Base-by-base conservation (phyloP, 768 basidiomycete species). In the Tremella fuciformis region DNA sequence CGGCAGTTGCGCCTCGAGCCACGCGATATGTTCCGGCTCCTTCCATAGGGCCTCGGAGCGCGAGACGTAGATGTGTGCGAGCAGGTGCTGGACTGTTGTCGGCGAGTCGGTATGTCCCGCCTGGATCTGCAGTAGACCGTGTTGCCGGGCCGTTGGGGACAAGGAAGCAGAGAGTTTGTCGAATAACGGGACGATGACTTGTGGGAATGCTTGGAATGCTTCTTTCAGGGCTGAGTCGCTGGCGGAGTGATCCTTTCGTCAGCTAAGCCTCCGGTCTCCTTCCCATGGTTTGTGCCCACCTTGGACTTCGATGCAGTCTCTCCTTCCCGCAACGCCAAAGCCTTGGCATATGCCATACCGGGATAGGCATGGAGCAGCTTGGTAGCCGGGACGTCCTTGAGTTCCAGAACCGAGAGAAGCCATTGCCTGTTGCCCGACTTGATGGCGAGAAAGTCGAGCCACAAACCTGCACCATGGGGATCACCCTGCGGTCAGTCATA, bases 41-140 rank as follows among this genome's bases (percentile, higher is more conserved):
- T 93, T 97, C 92, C 92, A 98, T 1, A 94, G 74, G 0, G 85
- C 74, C 8, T 78, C 80, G 0, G 89, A 88, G 7, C 90, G 86
- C 42, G 87, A 84, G 2, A 83, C 88, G 74, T 98, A 98, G 21
- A 97, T 83, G 69, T 92, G 89, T 0, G 89, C 88, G 2, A 97
- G 82, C 8, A 96, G 83, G 64, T 96, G 87, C 0, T 91, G 78
- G 25, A 63, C 60, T 46, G 63, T 69, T 1, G 83, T 73, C 0
- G 83, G 81, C 8, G 80, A 76, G 21, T 59, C 55, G 47, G 40
- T 41, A 19, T 81, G 82, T 42, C 87, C 88, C 0, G 85, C 85
- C 57, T 85, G 80, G 21, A 93, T 84, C 62, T 83, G 81, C 70
- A 91, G 87, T 19, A 84, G 83, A 3, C 79, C 79, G 69, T 88